Conservation (phyloP, 805 yeast genomes). For the Candida anglica region DNA sequence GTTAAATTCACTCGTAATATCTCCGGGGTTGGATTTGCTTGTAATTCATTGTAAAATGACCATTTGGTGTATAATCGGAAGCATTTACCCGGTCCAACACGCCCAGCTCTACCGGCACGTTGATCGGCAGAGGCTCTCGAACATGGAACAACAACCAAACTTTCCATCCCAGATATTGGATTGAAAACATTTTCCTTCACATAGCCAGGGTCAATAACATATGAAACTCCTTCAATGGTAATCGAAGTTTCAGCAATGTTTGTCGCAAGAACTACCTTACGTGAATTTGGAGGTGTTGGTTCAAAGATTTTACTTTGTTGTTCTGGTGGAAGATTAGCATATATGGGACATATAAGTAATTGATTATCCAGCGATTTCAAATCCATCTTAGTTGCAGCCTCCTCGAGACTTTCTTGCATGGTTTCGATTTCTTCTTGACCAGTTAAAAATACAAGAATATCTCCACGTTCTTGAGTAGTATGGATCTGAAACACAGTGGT, state of each 20-base stretch:
- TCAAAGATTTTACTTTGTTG: slow-evolving; percentile 79
- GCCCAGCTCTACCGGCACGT: slow-evolving; percentile 46
- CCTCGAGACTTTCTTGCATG: slow-evolving; percentile 65
- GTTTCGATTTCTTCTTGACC: slow-evolving; percentile 96
- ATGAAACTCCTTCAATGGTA: slow-evolving; percentile 40
- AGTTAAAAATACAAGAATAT: slow-evolving; percentile 83
- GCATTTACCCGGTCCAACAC: slow-evolving; percentile 46
- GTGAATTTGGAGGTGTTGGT: slow-evolving; percentile 70
- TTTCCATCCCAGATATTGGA: slow-evolving; percentile 41
- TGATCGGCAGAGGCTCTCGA: slow-evolving; percentile 44
- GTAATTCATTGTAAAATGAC: slow-evolving; percentile 75
- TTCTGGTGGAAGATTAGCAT: slow-evolving; percentile 87
- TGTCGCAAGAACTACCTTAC: slow-evolving; percentile 92
- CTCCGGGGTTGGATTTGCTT: slow-evolving; percentile 82
- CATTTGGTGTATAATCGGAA: slow-evolving; percentile 83
- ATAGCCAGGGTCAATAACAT: slow-evolving; percentile 43
- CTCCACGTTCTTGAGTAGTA: slow-evolving; percentile 65
- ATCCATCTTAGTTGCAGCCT: slow-evolving; percentile 47
- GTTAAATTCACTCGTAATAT: slow-evolving; percentile 82
- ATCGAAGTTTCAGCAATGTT: slow-evolving; percentile 68
- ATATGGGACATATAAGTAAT: slow-evolving; percentile 77
- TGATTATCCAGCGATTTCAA: slow-evolving; percentile 60
- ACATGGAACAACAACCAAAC: slow-evolving; percentile 43
- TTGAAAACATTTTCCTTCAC: slow-evolving; percentile 43
- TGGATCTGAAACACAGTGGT: slow-evolving; percentile 88